Percentiles rank a stretch among this genome's conserved stretches.
phyloP scores from a whole-genome alignment of 2,329 filamentous ascomycete genomes.

The Trichoderma pleuroti region DNA sequence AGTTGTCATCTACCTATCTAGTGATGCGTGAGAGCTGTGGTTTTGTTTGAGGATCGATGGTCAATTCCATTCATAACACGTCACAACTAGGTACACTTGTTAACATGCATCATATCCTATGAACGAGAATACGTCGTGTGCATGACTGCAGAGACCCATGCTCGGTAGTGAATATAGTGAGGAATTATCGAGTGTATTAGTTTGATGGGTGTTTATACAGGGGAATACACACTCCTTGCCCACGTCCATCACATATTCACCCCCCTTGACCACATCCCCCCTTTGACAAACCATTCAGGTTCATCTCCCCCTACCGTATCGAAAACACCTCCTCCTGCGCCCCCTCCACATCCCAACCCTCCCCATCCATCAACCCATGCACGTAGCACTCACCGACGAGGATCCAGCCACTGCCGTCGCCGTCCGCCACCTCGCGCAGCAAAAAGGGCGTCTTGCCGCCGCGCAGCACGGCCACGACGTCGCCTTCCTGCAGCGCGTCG shows the following conservation, averaged over 20 bases:
- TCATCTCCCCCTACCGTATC: constrained; percentile 19
- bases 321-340: constrained; percentile 31
- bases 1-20: neutral
- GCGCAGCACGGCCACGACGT: constrained; percentile 32
- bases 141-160: neutral
- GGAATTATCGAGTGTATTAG: neutral
- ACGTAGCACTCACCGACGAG: constrained; percentile 38
- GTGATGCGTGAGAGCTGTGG: neutral
- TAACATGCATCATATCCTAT: neutral
- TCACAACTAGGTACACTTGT: neutral
- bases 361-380: constrained; percentile 37
- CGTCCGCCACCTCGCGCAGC: constrained; percentile 22
- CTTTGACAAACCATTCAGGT: neutral
- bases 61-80: neutral
- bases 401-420: constrained; percentile 23
- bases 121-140: neutral
- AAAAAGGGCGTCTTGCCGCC: constrained; percentile 35
- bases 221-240: neutral
- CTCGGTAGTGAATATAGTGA: neutral
- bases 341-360: constrained; percentile 27
- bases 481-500: constrained; percentile 29
- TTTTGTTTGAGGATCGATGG: neutral
- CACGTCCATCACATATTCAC: neutral
- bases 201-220: neutral
- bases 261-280: neutral